These are phyloP conservation scores for Osmanthus fragrans DNA, from an alignment of 257 asterid species.

Conservation along the genomic window DNA sequence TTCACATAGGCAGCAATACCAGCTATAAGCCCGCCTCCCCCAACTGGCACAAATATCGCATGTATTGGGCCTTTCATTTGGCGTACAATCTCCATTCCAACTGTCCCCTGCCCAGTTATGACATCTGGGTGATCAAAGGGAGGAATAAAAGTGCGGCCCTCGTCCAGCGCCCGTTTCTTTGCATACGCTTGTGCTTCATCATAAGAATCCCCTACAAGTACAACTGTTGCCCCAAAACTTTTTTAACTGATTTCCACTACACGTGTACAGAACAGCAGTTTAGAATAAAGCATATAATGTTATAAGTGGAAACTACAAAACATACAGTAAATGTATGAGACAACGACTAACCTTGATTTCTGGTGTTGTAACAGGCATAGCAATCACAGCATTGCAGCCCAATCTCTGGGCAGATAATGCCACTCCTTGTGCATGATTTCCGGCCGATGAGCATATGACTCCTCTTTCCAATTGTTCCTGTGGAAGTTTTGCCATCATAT, in stretches of 20 bases:
- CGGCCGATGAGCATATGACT: constrained; percentile 96
- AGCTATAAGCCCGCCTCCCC: constrained; percentile 98
- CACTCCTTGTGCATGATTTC: constrained; percentile 98
- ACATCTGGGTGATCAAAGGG: constrained; percentile 98
- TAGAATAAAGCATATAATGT: neutral
- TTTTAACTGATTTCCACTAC: constrained; percentile 85
- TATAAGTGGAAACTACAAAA: neutral
- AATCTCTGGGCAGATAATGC: constrained; percentile 66
- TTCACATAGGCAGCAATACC: constrained; percentile 96
- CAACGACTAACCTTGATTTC: constrained; percentile 73
- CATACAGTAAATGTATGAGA: neutral
- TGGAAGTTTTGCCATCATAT: constrained; percentile 95
- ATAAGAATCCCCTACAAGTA: constrained; percentile 83
- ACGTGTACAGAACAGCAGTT: neutral
- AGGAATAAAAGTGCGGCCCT: constrained; percentile 76
- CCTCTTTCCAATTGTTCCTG: constrained; percentile 72
- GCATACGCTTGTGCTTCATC: constrained; percentile 95
- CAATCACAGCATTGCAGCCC: constrained; percentile 59
- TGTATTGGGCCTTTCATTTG: constrained; percentile 67
- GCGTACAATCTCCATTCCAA: constrained; percentile 91
- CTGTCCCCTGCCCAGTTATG: constrained; percentile 89
- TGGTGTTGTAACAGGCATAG: constrained; percentile 93
- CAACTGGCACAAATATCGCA: constrained; percentile 94
- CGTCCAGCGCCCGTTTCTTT: constrained; percentile 62
- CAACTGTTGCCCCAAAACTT: constrained; percentile 85